A percentile compares a stretch with the other conserved stretches of the same genome.
Evolutionary conservation across 169 alveolate genomes (phyloP).

Genomic region (Toxoplasma gondii): DNA sequence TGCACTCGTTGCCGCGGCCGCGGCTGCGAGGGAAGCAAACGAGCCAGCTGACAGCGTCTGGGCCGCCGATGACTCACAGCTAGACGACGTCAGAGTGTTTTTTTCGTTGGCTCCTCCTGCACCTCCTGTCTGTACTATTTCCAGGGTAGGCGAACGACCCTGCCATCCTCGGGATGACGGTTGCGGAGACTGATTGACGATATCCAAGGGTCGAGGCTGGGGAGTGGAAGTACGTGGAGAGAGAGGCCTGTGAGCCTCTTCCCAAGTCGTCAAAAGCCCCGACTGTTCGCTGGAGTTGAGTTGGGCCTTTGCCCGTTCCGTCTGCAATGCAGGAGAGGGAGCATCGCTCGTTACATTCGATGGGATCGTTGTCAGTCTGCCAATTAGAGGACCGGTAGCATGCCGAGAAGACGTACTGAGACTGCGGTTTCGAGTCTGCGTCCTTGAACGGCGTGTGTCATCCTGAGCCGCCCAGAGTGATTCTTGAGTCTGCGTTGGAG

Average conservation of each 20-base stretch:
- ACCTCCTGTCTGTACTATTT: background rate
- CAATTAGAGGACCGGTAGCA: too few species aligned
- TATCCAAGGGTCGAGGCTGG: background rate
- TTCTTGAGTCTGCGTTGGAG: too few species aligned
- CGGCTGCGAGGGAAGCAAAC: slow-evolving; percentile 14
- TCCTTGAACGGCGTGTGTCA: too few species aligned
- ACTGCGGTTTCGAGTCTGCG: too few species aligned
- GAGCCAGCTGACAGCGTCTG: background rate
- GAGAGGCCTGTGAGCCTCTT: background rate
- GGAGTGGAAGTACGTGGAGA: background rate
- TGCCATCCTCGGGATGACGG: background rate
- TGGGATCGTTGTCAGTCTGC: too few species aligned
- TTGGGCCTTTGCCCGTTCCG: too few species aligned
- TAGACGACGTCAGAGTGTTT: background rate
- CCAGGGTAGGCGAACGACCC: background rate
- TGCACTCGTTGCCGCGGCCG: slow-evolving; percentile 25
- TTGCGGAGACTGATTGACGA: background rate
- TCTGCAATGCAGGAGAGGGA: too few species aligned
- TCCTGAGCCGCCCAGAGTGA: too few species aligned
- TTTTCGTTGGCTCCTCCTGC: background rate
- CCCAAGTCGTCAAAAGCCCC: slow-evolving; percentile 21
- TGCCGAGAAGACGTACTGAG: too few species aligned
- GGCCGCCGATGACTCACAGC: background rate
- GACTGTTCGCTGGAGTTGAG: background rate
- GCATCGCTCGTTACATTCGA: too few species aligned